These are phyloP conservation scores for Penicillium odoratum DNA, from an alignment of 495 filamentous ascomycete species.

Conservation along the genomic window DNA sequence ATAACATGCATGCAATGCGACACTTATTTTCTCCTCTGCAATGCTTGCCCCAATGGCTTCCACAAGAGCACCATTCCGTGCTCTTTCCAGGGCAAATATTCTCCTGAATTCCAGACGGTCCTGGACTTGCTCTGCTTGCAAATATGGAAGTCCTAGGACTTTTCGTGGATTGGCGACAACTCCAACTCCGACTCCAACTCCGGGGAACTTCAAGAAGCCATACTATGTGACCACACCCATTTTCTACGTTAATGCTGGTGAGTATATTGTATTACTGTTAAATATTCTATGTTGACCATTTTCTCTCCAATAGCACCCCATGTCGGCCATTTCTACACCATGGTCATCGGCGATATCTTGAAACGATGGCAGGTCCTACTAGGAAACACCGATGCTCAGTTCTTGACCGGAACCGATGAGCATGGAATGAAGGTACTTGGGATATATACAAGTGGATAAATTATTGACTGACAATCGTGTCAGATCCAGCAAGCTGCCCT, in stretches of 20 bases:
- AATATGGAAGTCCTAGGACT: conserved; percentile 14
- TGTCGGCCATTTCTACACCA: conserved; percentile 91
- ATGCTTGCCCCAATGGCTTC: conserved; percentile 34
- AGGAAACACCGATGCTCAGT: conserved; percentile 62
- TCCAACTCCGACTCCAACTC: conserved; percentile 14
- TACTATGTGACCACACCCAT: conserved; percentile 97
- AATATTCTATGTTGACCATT: neutral
- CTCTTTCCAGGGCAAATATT: conserved; percentile 35
- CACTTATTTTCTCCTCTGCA: conserved; percentile 14
- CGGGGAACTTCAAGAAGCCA: conserved; percentile 61
- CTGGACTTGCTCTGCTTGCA: conserved; percentile 38
- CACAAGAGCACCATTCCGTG: conserved; percentile 29
- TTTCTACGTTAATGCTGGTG: conserved; percentile 98
- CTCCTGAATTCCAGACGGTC: conserved; percentile 25
- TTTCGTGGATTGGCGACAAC: conserved; percentile 37
- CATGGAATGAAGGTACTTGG: conserved; percentile 81
- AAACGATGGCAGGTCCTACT: conserved; percentile 88
- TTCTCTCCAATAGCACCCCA: conserved; percentile 71
- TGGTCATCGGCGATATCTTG: conserved; percentile 85
- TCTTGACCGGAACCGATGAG: conserved; percentile 95
- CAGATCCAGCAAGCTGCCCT: conserved; percentile 82
- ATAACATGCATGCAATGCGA: conserved; percentile 24
- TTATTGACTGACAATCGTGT: conserved; percentile 19
- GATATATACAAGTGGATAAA: neutral
- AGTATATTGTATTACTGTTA: conserved; percentile 10